Conservation (phyloP, 768 basidiomycete genomes). For the Termitomyces titanicus region DNA sequence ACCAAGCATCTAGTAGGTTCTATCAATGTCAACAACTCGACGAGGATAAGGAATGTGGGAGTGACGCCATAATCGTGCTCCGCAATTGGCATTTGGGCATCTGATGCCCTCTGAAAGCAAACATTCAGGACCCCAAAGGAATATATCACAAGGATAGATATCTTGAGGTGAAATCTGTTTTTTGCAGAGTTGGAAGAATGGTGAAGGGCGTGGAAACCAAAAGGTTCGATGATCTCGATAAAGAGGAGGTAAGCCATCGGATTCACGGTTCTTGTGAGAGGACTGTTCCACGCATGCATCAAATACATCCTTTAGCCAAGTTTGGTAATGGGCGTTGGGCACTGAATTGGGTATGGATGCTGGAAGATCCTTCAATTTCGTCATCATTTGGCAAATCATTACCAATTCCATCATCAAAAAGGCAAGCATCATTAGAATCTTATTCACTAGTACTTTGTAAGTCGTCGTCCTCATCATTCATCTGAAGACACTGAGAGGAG, state of each 20-base stretch:
- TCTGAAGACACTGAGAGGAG: no score
- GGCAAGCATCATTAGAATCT: no score
- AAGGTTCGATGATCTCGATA: conserved; percentile 2
- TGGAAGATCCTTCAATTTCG: neutral
- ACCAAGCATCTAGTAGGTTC: conserved; percentile 15
- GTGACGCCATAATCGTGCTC: conserved; percentile 8
- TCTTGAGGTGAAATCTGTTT: no score
- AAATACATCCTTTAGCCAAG: neutral
- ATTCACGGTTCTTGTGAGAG: neutral
- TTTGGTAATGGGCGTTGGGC: no score
- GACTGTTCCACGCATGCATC: neutral
- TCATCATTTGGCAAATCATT: neutral
- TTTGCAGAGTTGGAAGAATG: no score
- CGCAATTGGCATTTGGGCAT: conserved; percentile 10
- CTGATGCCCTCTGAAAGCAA: neutral
- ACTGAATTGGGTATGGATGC: no score
- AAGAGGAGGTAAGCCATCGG: neutral
- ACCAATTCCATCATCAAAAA: neutral
- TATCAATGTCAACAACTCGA: no score
- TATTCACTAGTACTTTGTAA: no score
- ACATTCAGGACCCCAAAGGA: conserved; percentile 14
- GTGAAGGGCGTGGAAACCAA: no score
- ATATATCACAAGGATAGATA: no score
- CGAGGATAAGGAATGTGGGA: no score
- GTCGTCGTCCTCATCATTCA: no score